Percentiles rank a stretch among this genome's conserved stretches.
phyloP scores from a whole-genome alignment of 1,139 yeast species.

The Yarrowia galli region DNA sequence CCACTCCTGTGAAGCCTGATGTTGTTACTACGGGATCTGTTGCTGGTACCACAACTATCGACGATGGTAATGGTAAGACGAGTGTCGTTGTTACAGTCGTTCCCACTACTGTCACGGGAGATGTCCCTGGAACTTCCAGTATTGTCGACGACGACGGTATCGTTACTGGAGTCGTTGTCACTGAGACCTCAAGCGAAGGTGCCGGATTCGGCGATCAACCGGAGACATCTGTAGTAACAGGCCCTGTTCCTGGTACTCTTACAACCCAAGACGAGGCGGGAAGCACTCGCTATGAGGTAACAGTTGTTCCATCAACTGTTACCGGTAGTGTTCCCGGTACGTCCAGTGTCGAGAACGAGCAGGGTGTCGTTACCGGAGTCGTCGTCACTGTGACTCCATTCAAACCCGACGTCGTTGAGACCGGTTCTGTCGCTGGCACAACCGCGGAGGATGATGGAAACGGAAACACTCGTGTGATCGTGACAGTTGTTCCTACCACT shows the following conservation, averaged over 20 bases:
- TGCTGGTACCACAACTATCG: neutral
- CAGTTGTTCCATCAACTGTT: neutral
- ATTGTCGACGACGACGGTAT: neutral
- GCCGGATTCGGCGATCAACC: too few species aligned
- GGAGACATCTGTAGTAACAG: neutral
- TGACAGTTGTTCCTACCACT: neutral
- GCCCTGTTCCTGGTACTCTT: neutral
- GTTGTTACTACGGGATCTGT: neutral
- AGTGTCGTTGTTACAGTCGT: neutral
- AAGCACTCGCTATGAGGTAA: neutral
- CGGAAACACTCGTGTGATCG: neutral
- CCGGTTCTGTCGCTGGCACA: too few species aligned
- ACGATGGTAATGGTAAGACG: neutral
- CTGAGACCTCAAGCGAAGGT: neutral
- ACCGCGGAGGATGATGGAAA: neutral
- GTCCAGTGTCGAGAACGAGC: neutral
- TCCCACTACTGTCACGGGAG: neutral
- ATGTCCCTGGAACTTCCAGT: neutral
- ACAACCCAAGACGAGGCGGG: neutral
- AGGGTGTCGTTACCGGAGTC: neutral
- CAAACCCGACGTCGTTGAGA: too few species aligned
- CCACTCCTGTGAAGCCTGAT: neutral
- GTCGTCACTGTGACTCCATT: neutral
- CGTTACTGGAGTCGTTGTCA: constrained; percentile 1
- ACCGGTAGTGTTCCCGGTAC: neutral